phyloP scores from a whole-genome alignment of 2,329 filamentous ascomycete species.

The Ophiostoma himal-ulmi region DNA sequence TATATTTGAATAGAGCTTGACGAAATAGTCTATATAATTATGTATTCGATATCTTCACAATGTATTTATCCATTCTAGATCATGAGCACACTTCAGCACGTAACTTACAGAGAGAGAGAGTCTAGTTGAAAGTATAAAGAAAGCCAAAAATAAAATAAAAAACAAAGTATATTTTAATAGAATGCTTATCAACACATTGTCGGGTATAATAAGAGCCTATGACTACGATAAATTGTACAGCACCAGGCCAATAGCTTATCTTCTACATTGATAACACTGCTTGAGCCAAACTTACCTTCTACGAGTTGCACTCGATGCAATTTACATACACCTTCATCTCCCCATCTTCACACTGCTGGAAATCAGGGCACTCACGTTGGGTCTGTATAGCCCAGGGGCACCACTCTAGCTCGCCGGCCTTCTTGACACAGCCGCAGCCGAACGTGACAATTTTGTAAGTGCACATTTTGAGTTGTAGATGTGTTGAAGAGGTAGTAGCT shows the following conservation, averaged over 20 bases:
- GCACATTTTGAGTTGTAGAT: constrained; percentile 14
- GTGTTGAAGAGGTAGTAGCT: neutral
- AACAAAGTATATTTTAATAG: no score
- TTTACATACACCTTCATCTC: neutral
- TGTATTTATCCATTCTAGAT: neutral
- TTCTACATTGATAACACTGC: neutral
- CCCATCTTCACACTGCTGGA: constrained; percentile 15
- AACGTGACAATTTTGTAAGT: neutral
- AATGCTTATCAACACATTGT: neutral
- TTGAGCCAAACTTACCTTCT: neutral
- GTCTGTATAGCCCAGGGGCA: constrained; percentile 13
- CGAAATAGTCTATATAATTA: no score
- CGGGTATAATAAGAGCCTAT: neutral
- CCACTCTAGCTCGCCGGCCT: neutral
- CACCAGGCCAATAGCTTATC: neutral
- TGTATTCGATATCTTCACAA: no score
- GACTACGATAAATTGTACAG: neutral
- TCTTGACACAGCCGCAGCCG: constrained; percentile 18
- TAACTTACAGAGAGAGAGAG: no score
- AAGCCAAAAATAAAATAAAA: no score
- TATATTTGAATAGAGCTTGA: no score
- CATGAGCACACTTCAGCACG: neutral
- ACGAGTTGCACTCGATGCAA: constrained; percentile 18
- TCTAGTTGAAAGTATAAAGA: no score
- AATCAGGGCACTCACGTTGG: constrained; percentile 14